These are phyloP conservation scores for Trichoderma hamatum DNA, from an alignment of 2,329 filamentous ascomycete genomes.

Conservation along the genomic window DNA sequence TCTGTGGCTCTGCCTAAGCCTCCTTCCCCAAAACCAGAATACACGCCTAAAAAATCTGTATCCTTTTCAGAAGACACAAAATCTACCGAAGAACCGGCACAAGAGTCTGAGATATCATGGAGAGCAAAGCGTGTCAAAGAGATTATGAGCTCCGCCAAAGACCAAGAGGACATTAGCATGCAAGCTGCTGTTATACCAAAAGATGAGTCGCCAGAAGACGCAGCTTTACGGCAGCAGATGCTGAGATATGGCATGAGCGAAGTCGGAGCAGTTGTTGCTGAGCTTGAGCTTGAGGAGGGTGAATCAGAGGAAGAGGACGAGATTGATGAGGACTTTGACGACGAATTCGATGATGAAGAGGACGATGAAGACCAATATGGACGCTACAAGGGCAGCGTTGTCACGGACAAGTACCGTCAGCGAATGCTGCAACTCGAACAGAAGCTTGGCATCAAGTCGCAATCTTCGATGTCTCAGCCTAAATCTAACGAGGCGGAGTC, in stretches of 20 bases:
- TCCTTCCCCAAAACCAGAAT: background rate
- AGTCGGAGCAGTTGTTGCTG: constrained; percentile 88
- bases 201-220: constrained; percentile 79
- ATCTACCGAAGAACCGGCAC: constrained; percentile 42
- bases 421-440: constrained; percentile 86
- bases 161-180: constrained; percentile 53
- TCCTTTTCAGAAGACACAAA: constrained; percentile 66
- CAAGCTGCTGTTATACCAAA: constrained; percentile 63
- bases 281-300: constrained; percentile 79
- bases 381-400: constrained; percentile 65
- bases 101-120: constrained; percentile 41
- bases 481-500: constrained; percentile 47
- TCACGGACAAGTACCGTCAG: constrained; percentile 74
- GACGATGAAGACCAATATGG: constrained; percentile 79
- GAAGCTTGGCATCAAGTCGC: constrained; percentile 65
- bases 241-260: constrained; percentile 86
- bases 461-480: constrained; percentile 61
- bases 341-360: constrained; percentile 56
- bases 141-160: constrained; percentile 60
- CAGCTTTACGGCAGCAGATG: constrained; percentile 82
- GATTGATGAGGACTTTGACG: constrained; percentile 56
- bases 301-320: constrained; percentile 58
- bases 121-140: constrained; percentile 55
- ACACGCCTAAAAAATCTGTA: constrained; percentile 57
- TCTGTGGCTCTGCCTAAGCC: background rate